Percentiles rank a stretch among this genome's conserved stretches.
phyloP scores from a whole-genome alignment of 345 rosid genomes.

The Cardiospermum halicacabum region DNA sequence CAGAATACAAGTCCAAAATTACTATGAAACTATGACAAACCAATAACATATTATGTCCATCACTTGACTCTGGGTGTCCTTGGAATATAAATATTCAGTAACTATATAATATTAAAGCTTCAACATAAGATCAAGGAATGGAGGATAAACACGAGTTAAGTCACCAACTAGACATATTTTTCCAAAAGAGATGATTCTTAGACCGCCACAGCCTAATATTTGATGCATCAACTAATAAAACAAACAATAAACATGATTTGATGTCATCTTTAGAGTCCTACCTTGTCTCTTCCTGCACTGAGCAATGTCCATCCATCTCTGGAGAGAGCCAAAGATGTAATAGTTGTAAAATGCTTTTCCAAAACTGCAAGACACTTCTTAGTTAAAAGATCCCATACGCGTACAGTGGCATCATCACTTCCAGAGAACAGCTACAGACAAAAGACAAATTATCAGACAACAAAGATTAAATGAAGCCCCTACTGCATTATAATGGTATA shows the following conservation, averaged over 20 bases:
- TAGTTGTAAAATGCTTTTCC: conserved; percentile 78
- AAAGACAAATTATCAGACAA: conserved; percentile 1
- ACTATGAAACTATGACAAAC: not conserved
- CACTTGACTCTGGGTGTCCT: not conserved
- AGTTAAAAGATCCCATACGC: conserved; percentile 77
- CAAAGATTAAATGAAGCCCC: not conserved
- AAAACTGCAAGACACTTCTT: conserved; percentile 71
- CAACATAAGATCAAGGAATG: too few relatives aligned
- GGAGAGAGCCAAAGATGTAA: conserved; percentile 73
- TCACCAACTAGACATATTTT: not conserved
- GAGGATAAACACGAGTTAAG: not conserved
- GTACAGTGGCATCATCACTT: conserved; percentile 81
- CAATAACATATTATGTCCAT: not conserved
- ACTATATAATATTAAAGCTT: too few relatives aligned
- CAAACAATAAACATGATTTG: not conserved
- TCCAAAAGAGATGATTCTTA: not conserved
- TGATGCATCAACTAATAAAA: not conserved
- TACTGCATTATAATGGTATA: not conserved
- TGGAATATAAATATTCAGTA: not conserved
- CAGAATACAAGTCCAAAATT: not conserved
- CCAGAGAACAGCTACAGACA: conserved; percentile 70
- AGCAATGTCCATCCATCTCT: conserved; percentile 81
- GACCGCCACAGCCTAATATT: not conserved
- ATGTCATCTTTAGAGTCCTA: conserved; percentile 20
- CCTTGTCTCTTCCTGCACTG: conserved; percentile 94